A percentile compares a stretch with the other conserved stretches of the same genome.
phyloP scores from a whole-genome alignment of 306 rosid genomes.

The Senna tora region DNA sequence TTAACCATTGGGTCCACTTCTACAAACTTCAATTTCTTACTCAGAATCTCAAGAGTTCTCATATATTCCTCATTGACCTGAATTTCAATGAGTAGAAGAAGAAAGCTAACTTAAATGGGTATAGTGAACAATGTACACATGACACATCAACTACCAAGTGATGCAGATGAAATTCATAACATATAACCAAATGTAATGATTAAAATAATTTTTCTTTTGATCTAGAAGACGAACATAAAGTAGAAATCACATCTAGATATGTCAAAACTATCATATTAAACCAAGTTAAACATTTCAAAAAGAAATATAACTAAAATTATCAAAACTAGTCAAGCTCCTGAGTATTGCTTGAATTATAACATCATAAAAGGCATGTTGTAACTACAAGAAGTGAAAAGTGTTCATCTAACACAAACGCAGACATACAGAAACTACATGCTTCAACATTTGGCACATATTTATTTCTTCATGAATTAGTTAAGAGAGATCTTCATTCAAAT shows the following conservation, averaged over 20 bases:
- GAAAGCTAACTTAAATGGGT: slow-evolving; percentile 30
- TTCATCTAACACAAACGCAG: slow-evolving; percentile 6
- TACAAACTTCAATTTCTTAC: slow-evolving; percentile 87
- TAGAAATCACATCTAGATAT: slow-evolving; percentile 21
- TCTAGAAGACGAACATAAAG: slow-evolving; percentile 6
- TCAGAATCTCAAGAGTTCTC: slow-evolving; percentile 89
- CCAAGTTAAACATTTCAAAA: slow-evolving; percentile 2
- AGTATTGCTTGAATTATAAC: slow-evolving; percentile 8
- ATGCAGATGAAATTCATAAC: slow-evolving; percentile 33
- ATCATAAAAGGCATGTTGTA: neutral
- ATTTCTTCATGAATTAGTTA: neutral
- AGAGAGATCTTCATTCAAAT: slow-evolving; percentile 23
- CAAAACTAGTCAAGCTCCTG: neutral
- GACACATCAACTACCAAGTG: slow-evolving; percentile 19
- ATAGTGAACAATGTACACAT: slow-evolving; percentile 23
- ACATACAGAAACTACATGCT: slow-evolving; percentile 2
- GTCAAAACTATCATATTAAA: slow-evolving; percentile 26
- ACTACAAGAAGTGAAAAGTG: slow-evolving; percentile 18
- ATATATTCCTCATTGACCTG: slow-evolving; percentile 97
- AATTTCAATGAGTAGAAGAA: slow-evolving; percentile 36
- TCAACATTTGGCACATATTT: neutral
- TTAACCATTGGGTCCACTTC: slow-evolving; percentile 89
- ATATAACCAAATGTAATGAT: slow-evolving; percentile 17
- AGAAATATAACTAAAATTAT: slow-evolving; percentile 1
- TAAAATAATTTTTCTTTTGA: slow-evolving; percentile 12